These are phyloP conservation scores for Phytophthora fragariae DNA, from an alignment of 352 stramenopile species.

Conservation along the genomic window DNA sequence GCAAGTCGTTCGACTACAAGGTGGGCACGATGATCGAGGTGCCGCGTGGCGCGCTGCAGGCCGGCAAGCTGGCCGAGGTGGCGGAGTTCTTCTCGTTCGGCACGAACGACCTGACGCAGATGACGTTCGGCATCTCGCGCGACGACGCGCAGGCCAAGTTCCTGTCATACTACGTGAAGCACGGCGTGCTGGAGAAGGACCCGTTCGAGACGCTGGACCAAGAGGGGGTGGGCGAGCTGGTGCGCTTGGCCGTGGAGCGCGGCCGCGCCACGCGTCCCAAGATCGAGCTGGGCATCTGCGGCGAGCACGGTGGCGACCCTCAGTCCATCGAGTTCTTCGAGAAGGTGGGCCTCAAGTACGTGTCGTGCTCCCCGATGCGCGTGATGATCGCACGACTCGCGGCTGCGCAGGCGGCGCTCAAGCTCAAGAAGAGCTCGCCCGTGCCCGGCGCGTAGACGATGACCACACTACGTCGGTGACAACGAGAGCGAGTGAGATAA, in stretches of 20 bases:
- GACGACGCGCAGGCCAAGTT: slow-evolving; percentile 39
- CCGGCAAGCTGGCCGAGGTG: slow-evolving; percentile 34
- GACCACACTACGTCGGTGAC: background rate
- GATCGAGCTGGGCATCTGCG: slow-evolving; percentile 26
- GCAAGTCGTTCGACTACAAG: slow-evolving; percentile 39
- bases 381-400: slow-evolving; percentile 39
- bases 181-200: slow-evolving; percentile 10
- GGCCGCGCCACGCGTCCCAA: slow-evolving; percentile 26
- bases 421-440: slow-evolving; percentile 35
- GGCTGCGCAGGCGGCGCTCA: slow-evolving; percentile 32
- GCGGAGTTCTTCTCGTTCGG: slow-evolving; percentile 39
- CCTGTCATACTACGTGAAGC: slow-evolving; percentile 36
- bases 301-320: slow-evolving; percentile 28
- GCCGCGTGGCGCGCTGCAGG: slow-evolving; percentile 32
- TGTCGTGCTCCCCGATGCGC: slow-evolving; percentile 37
- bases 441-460: slow-evolving; percentile 15
- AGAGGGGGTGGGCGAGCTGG: slow-evolving; percentile 36
- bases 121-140: slow-evolving; percentile 36
- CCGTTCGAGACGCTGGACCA: slow-evolving; percentile 40
- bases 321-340: slow-evolving; percentile 41
- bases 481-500: background rate
- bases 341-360: slow-evolving; percentile 28
- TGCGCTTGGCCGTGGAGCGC: slow-evolving; percentile 28
- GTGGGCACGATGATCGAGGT: slow-evolving; percentile 40
- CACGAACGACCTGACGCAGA: slow-evolving; percentile 39